Conservation (phyloP, 192 early-diverging fungal species). For the Chytriomyces sp. region DNA sequence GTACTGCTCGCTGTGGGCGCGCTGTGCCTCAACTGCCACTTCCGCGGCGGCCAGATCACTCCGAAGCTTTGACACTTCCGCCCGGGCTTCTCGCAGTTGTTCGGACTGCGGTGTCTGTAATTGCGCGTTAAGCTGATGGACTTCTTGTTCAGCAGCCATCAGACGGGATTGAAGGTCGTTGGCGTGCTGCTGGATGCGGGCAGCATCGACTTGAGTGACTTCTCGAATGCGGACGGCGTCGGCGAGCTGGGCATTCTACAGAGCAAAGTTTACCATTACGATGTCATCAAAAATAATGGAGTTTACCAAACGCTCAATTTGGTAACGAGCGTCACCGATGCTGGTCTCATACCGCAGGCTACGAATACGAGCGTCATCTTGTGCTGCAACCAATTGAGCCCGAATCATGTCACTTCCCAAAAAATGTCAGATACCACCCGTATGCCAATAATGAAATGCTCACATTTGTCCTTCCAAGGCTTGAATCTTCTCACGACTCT, state of each 20-base stretch:
- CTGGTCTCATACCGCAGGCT: conserved; percentile 20
- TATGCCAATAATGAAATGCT: not conserved
- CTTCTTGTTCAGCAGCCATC: conserved; percentile 12
- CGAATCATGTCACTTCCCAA: conserved; percentile 6
- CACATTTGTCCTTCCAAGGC: conserved; percentile 32
- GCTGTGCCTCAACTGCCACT: conserved; percentile 51
- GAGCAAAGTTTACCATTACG: not conserved
- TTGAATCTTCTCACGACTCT: conserved; percentile 22
- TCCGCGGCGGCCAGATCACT: too few relatives aligned
- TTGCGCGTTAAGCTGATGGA: not conserved
- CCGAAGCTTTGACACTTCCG: too few relatives aligned
- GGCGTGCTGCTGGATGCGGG: conserved; percentile 1
- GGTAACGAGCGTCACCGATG: conserved; percentile 18
- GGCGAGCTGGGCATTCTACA: conserved; percentile 21
- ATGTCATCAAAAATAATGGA: not conserved
- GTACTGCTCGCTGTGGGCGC: conserved; percentile 55
- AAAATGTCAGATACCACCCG: not conserved
- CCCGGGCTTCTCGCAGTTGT: conserved; percentile 8
- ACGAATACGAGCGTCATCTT: conserved; percentile 19
- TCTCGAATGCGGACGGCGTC: conserved; percentile 21
- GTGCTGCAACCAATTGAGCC: conserved; percentile 18
- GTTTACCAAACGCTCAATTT: conserved; percentile 28
- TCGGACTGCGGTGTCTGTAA: conserved; percentile 6
- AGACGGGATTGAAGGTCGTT: conserved; percentile 18
- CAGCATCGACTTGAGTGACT: conserved; percentile 22